A percentile compares a stretch with the other conserved stretches of the same genome.
phyloP scores from a whole-genome alignment of 768 basidiomycete species.

The Boletellus emodensis region DNA sequence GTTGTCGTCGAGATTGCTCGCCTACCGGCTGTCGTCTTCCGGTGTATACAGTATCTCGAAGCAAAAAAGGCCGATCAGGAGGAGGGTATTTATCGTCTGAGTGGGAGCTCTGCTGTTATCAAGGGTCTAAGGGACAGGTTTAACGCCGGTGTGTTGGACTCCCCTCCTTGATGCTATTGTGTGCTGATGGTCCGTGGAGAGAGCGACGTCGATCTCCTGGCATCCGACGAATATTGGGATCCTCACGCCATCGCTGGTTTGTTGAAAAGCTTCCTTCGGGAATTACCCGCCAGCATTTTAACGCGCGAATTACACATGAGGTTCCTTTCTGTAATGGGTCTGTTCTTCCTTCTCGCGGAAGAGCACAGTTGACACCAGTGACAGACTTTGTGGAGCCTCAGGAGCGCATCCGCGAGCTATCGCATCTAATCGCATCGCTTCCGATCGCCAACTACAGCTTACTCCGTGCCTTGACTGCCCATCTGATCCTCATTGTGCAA shows the following conservation, averaged over 20 bases:
- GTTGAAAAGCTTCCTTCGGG: constrained; percentile 89
- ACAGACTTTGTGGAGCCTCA: constrained; percentile 85
- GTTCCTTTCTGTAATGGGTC: constrained; percentile 92
- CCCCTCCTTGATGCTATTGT: constrained; percentile 2
- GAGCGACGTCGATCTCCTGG: constrained; percentile 91
- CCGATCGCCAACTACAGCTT: constrained; percentile 93
- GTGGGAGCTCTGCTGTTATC: constrained; percentile 93
- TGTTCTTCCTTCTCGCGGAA: constrained; percentile 29
- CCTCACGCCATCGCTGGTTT: constrained; percentile 96
- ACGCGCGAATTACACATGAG: constrained; percentile 87
- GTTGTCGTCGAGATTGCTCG: constrained; percentile 86
- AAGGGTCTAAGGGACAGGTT: constrained; percentile 91
- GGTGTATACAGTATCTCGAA: constrained; percentile 93
- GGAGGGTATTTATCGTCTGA: constrained; percentile 95
- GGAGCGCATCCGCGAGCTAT: constrained; percentile 85
- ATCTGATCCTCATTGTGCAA: constrained; percentile 91
- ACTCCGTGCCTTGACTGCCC: constrained; percentile 89
- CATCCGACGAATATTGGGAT: constrained; percentile 92
- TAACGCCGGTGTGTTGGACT: constrained; percentile 63
- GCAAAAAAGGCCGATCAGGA: constrained; percentile 92
- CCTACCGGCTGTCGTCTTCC: constrained; percentile 91
- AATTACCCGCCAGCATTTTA: constrained; percentile 87
- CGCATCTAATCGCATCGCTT: constrained; percentile 78
- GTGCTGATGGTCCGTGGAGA: constrained; percentile 45
- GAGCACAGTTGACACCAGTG: constrained; percentile 13